Evolutionary conservation across 2,329 filamentous ascomycete genomes (phyloP).

Genomic region (Ceratocystis harringtonii): DNA sequence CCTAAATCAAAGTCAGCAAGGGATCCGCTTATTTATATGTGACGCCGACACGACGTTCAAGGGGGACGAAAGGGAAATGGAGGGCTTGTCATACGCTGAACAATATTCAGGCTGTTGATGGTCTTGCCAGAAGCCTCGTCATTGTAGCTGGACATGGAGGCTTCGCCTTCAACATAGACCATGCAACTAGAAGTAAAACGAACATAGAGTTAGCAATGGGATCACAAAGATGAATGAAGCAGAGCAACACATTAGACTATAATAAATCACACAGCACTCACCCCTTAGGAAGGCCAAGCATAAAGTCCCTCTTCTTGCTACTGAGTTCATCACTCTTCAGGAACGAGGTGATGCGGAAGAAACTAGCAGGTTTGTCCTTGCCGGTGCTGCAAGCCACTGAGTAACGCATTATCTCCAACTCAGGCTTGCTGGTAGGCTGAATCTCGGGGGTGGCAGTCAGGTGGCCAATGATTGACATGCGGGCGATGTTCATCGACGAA

Average conservation of each 20-base stretch:
- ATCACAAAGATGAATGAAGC: background rate
- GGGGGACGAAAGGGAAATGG: background rate
- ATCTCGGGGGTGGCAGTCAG: constrained; percentile 68
- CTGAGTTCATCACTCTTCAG: constrained; percentile 43
- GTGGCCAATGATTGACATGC: constrained; percentile 75
- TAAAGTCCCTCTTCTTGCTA: constrained; percentile 53
- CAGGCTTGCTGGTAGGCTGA: constrained; percentile 51
- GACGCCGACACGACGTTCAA: too few relatives aligned
- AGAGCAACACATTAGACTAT: background rate
- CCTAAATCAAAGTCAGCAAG: constrained; percentile 24
- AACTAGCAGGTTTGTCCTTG: constrained; percentile 59
- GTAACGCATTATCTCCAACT: constrained; percentile 58
- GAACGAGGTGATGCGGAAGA: constrained; percentile 71
- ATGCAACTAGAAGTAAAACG: constrained; percentile 41
- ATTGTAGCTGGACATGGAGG: constrained; percentile 50
- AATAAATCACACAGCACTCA: constrained; percentile 34
- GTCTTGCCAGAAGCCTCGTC: constrained; percentile 52
- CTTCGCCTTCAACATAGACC: constrained; percentile 74
- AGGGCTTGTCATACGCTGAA: constrained; percentile 53
- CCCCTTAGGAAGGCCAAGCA: constrained; percentile 70
- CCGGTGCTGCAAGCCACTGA: constrained; percentile 56
- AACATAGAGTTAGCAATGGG: constrained; percentile 14
- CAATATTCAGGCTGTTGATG: constrained; percentile 48
- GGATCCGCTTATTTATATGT: too few relatives aligned
- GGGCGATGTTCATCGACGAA: constrained; percentile 49